phyloP scores from a whole-genome alignment of 129 eudicot genomes.

The Saposhnikovia divaricata region DNA sequence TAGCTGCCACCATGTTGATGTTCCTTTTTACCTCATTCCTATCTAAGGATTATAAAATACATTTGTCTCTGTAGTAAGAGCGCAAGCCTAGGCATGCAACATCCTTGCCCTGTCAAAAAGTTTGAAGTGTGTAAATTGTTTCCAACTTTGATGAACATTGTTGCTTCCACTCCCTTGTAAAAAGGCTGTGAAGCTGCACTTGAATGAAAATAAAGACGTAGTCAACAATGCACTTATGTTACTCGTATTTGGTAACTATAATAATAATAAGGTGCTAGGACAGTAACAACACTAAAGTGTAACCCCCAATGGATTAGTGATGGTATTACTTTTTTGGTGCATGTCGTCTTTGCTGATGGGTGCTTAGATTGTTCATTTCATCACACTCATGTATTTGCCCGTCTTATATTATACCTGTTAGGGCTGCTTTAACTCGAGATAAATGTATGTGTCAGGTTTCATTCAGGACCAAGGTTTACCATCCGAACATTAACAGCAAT shows the following conservation, averaged over 20 bases:
- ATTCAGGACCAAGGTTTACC: slow-evolving; percentile 67
- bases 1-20: neutral
- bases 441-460: slow-evolving; percentile 33
- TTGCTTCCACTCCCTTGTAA: neutral
- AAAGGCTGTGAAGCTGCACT: neutral
- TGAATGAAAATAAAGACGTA: no score
- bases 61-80: neutral
- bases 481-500: slow-evolving; percentile 75
- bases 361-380: neutral
- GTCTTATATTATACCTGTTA: neutral
- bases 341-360: no score
- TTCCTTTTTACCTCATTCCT: neutral
- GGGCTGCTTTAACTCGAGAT: neutral
- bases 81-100: neutral
- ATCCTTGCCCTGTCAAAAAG: neutral
- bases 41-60: neutral
- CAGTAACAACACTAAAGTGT: neutral
- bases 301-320: neutral
- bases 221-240: no score
- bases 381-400: neutral
- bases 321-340: no score
- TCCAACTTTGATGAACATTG: no score
- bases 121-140: neutral
- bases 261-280: neutral
- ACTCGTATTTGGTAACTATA: neutral